Percentiles rank a stretch among this genome's conserved stretches.
Conservation (phyloP, 108 stramenopile species). For the Nitzschia sp. region DNA sequence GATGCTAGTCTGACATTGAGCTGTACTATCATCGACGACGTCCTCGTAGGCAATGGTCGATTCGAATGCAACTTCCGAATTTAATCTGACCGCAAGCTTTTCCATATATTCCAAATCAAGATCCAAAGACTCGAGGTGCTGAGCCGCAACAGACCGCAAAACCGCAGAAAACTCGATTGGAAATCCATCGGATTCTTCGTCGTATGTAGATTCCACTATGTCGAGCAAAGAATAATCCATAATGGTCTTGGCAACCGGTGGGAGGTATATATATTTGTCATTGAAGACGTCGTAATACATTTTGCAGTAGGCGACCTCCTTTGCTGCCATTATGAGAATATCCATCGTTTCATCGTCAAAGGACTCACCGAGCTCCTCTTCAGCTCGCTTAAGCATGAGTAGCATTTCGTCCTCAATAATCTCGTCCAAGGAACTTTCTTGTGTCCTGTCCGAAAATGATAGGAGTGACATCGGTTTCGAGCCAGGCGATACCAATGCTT, state of each 20-base stretch:
- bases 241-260: slow-evolving; percentile 29
- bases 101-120: slow-evolving; percentile 9
- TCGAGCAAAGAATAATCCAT: slow-evolving; percentile 23
- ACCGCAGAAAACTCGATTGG: neutral
- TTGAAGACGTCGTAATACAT: slow-evolving; percentile 28
- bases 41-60: too few relatives aligned
- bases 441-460: too few relatives aligned
- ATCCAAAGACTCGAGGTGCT: neutral
- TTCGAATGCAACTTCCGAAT: too few relatives aligned
- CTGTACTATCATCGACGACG: too few relatives aligned
- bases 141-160: neutral
- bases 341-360: slow-evolving; percentile 3
- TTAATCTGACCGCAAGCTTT: neutral
- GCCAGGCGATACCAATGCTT: too few relatives aligned
- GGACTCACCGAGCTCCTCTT: slow-evolving; percentile 20
- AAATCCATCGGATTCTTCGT: slow-evolving; percentile 1
- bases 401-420: slow-evolving; percentile 16
- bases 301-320: slow-evolving; percentile 16
- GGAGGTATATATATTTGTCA: slow-evolving; percentile 30
- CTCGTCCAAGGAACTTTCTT: too few relatives aligned
- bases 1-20: too few relatives aligned
- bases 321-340: slow-evolving; percentile 15
- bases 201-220: slow-evolving; percentile 9
- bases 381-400: slow-evolving; percentile 16
- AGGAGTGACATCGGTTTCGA: too few relatives aligned